A percentile compares a stretch with the other conserved stretches of the same genome.
Evolutionary conservation across 495 filamentous ascomycete genomes (phyloP).

Genomic region (Podospora conica): DNA sequence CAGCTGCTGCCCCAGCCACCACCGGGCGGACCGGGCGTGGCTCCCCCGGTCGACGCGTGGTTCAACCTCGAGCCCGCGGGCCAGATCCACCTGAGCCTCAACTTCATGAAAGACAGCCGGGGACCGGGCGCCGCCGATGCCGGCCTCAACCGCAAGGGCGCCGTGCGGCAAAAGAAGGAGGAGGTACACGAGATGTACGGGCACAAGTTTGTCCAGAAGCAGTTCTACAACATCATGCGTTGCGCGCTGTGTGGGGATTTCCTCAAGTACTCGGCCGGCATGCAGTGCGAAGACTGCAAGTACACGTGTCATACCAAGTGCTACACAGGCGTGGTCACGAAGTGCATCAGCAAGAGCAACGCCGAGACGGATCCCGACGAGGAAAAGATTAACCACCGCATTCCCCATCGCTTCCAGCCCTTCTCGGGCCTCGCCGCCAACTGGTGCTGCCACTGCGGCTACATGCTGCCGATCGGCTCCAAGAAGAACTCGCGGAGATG

Average conservation of each 20-base stretch:
- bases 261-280: slow-evolving; percentile 94
- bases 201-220: slow-evolving; percentile 95
- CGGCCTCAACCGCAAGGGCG: slow-evolving; percentile 89
- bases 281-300: slow-evolving; percentile 99
- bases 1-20: slow-evolving; percentile 30
- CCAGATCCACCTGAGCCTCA: slow-evolving; percentile 72
- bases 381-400: slow-evolving; percentile 98
- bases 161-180: slow-evolving; percentile 93
- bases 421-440: slow-evolving; percentile 97
- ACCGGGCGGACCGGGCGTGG: slow-evolving; percentile 36
- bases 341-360: slow-evolving; percentile 99
- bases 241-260: slow-evolving; percentile 98
- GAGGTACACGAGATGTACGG: slow-evolving; percentile 97
- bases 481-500: slow-evolving; percentile 88
- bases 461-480: slow-evolving; percentile 84
- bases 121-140: slow-evolving; percentile 64
- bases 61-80: slow-evolving; percentile 94
- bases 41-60: slow-evolving; percentile 83
- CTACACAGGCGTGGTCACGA: slow-evolving; percentile 95
- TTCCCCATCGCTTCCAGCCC: slow-evolving; percentile 90
- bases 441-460: slow-evolving; percentile 99
- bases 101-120: slow-evolving; percentile 65
- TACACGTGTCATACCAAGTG: slow-evolving; percentile 98
- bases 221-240: slow-evolving; percentile 99
- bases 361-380: slow-evolving; percentile 97